phyloP scores from a whole-genome alignment of 257 asterid genomes.

The Eustoma russellianum region DNA sequence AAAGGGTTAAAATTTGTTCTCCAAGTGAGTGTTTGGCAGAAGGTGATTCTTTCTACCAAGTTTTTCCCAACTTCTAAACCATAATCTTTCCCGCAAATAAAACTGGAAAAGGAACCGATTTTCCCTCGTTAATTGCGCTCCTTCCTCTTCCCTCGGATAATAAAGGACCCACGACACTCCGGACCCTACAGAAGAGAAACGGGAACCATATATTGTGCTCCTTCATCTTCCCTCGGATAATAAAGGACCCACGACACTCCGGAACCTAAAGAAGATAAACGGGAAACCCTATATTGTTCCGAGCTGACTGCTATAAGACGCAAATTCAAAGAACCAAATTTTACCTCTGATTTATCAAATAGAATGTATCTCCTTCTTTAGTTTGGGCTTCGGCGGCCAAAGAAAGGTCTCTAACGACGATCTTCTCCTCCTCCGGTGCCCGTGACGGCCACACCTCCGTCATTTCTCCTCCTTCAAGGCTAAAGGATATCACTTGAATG shows the following conservation, averaged over 20 bases:
- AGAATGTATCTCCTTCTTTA: constrained; percentile 78
- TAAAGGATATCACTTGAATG: too few relatives aligned
- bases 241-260: background rate
- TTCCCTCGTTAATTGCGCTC: too few relatives aligned
- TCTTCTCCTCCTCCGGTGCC: constrained; percentile 93
- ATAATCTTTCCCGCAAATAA: too few relatives aligned
- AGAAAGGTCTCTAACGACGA: constrained; percentile 60
- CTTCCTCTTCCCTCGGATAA: background rate
- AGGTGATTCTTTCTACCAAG: too few relatives aligned
- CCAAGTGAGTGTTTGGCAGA: too few relatives aligned
- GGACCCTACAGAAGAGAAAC: background rate
- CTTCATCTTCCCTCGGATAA: too few relatives aligned
- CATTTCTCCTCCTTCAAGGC: constrained; percentile 22
- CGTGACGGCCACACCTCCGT: constrained; percentile 60
- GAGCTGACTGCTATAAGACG: constrained; percentile 1
- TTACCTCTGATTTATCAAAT: constrained; percentile 77
- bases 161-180: background rate
- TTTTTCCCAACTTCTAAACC: too few relatives aligned
- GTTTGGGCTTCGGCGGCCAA: constrained; percentile 72
- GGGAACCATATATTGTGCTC: background rate
- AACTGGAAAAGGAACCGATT: too few relatives aligned
- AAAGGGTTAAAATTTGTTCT: too few relatives aligned
- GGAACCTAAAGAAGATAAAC: background rate
- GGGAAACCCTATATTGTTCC: background rate
- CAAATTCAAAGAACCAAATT: background rate